Evolutionary conservation across 179 eudicot genomes (phyloP), one percentile per base, ranked within the genome.

Genomic region (Monotropa hypopitys): DNA sequence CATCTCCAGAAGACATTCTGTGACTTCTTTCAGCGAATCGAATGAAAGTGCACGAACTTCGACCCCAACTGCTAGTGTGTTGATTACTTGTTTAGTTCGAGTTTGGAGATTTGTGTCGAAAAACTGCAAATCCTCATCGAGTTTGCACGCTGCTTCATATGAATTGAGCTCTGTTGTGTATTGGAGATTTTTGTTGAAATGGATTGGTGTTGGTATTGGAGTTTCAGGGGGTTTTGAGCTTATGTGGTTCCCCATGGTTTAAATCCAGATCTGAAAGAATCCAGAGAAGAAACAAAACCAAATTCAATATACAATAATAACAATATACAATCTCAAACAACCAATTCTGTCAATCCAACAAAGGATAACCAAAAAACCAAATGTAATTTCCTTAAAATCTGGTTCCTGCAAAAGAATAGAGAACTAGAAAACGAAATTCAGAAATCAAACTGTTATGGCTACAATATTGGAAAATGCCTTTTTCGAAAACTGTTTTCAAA

Each of bases 1-100:
- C 99, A 96, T 96, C 50, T 96, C 99, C 59, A 94, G 66, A 15
- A 96, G 86, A 74, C 99, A 96, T 76, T 80, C 97, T 0, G 99
- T 96, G 33, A 96, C 96, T 80, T 90, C 89, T 80, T 88, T 89
- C 72, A 96, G 75, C 5, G 99, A 93, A 82, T 86, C 87, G 16
- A 96, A 89, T 0, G 99, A 96, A 1, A 94, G 84, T 5, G 99
- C 91, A 20, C 90, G 84, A 50, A 94, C 94, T 38, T 93, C 99
- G 8, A 91, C 97, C 6, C 97, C 98, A 32, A 78, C 88, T 6
- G 94, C 99, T 3, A 96, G 74, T 4, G 90, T 81, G 72, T 82
- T 93, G 74, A 93, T 93, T 7, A 87, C 99, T 51, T 88, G 90
- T 71, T 77, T 87, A 2, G 99, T 90, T 7, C 92, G 79, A 4